These are phyloP conservation scores for Dorcoceras hygrometricum DNA, from an alignment of 257 asterid species.

Conservation along the genomic window DNA sequence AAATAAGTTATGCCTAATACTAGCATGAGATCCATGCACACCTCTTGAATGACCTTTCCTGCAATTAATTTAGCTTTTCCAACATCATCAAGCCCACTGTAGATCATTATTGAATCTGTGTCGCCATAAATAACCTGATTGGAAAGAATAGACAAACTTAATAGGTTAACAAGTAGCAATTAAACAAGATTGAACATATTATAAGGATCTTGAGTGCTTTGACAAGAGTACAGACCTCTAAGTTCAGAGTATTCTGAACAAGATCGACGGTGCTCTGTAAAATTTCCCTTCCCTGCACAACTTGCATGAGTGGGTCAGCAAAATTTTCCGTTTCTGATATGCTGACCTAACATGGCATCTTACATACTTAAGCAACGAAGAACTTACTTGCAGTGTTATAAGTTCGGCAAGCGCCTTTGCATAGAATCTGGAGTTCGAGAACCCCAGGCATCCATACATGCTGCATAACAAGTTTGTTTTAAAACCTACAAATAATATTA, in stretches of 20 bases:
- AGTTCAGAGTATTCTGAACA: conserved; percentile 72
- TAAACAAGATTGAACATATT: conserved; percentile 17
- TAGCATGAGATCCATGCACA: conserved; percentile 30
- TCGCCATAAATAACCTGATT: conserved; percentile 96
- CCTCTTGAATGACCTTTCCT: conserved; percentile 90
- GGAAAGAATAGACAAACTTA: conserved; percentile 21
- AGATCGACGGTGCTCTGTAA: conserved; percentile 92
- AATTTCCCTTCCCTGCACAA: conserved; percentile 89
- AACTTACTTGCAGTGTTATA: conserved; percentile 77
- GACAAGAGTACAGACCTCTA: conserved; percentile 56
- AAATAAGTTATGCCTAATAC: conserved; percentile 8
- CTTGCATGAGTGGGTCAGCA: conserved; percentile 26
- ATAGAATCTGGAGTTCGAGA: conserved; percentile 91
- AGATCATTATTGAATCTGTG: conserved; percentile 96
- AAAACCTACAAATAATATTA: conserved; percentile 25
- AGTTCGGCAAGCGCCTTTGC: conserved; percentile 97
- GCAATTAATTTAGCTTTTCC: conserved; percentile 80
- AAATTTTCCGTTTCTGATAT: conserved; percentile 22
- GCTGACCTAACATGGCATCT: conserved; percentile 5
- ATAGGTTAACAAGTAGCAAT: conserved; percentile 24
- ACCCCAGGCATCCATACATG: conserved; percentile 98
- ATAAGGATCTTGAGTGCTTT: conserved; percentile 21
- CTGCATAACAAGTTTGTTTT: conserved; percentile 40
- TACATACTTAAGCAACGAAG: conserved; percentile 17
- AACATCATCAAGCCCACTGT: conserved; percentile 90